Conservation (phyloP, 495 filamentous ascomycete genomes). For the Hyaloscypha bicolor region DNA sequence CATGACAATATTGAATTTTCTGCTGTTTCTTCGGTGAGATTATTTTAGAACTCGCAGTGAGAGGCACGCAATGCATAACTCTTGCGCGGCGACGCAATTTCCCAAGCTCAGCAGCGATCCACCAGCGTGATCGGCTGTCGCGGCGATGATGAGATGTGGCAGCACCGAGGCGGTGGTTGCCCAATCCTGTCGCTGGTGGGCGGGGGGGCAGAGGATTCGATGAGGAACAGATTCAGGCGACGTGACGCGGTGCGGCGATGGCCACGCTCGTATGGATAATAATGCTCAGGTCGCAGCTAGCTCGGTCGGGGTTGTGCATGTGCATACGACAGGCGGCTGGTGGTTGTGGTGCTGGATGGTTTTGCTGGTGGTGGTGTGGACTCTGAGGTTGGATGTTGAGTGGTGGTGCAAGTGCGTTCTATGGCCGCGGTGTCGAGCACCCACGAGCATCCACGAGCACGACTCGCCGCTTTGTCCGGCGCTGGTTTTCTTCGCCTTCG, state of each 20-base stretch:
- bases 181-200: neutral
- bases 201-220: neutral
- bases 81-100: neutral
- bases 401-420: too few species aligned
- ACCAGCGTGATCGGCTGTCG: neutral
- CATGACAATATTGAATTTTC: neutral
- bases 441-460: neutral
- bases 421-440: neutral
- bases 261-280: constrained; percentile 17
- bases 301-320: constrained; percentile 34
- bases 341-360: neutral
- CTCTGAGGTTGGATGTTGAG: too few species aligned
- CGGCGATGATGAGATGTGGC: neutral
- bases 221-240: neutral
- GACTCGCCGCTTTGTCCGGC: constrained; percentile 11
- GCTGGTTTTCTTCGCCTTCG: neutral
- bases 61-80: neutral
- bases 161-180: neutral
- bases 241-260: constrained; percentile 9
- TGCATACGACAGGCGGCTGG: constrained; percentile 6
- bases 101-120: neutral
- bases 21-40: neutral
- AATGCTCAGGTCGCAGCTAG: constrained; percentile 15
- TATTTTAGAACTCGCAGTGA: neutral
- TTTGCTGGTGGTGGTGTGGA: neutral